Evolutionary conservation across 73 alveolate species (phyloP), one percentile per base, ranked within the genome.

Genomic region (Symbiodinium pilosum): DNA sequence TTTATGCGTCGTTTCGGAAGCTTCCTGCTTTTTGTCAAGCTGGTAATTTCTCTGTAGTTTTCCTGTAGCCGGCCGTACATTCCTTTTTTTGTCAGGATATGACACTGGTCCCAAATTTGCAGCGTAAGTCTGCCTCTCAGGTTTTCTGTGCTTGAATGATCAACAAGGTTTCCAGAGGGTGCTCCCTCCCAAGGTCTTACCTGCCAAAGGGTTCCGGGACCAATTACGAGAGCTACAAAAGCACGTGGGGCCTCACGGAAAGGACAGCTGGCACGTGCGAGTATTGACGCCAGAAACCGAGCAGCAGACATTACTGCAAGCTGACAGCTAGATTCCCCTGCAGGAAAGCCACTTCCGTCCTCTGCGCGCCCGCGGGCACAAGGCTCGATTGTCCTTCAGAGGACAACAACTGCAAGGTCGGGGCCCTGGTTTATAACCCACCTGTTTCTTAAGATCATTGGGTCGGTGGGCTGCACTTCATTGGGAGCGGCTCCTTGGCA

Each of bases 171-270:
- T 56, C 32, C 75, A 7, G 39, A 24, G 12, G 12, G 81, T 18
- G 12, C 81, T 26, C 4, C 4, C 3, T 64, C 81, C 81, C 81
- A n/a, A 64, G 81, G 81, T 64, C 85, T 73, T 73, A 73, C 85
- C 44, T 73, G 43, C 85, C 85, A 42, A 73, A 73, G 28, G 85
- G 85, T 18, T 73, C 85, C 51, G 85, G 85, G 44, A 73, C 85
- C 47, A 73, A 73, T 30, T 73, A 73, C 85, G 85, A 73, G 85
- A 73, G 44, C 85, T 36, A 73, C 85, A 73, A 73, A 9, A 73
- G 85, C 85, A 73, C 85, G 12, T 71, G 85, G 85, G 85, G 85
- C 85, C 43, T 71, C 44, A 71, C 85, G n/a, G 85, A 73, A 73
- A 73, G 85, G 81, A 64, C 81, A 28, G 59, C 59, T 47, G 14